Evolutionary conservation across 768 basidiomycete genomes (phyloP).

Genomic region (Mycena epipterygia): DNA sequence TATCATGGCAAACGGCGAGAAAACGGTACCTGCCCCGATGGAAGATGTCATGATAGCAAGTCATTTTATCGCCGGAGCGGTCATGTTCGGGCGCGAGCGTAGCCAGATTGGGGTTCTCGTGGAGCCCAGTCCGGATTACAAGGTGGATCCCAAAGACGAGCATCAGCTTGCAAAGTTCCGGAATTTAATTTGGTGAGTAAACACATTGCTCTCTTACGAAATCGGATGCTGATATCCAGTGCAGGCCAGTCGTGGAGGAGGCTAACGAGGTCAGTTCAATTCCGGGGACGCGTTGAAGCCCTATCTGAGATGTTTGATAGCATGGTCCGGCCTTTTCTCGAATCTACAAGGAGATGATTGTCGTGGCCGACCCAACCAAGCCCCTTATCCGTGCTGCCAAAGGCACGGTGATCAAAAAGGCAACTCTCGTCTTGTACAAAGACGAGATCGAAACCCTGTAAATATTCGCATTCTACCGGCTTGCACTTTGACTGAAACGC

Average conservation of each 20-base stretch:
- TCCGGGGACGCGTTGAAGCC: background rate
- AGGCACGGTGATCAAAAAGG: constrained; percentile 62
- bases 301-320: background rate
- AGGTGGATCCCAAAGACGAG: constrained; percentile 4
- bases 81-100: constrained; percentile 21
- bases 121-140: background rate
- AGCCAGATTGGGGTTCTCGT: constrained; percentile 27
- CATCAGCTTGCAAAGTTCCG: constrained; percentile 1
- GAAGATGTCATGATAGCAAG: constrained; percentile 15
- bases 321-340: constrained; percentile 49
- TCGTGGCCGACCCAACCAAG: constrained; percentile 53
- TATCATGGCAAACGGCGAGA: constrained; percentile 15
- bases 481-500: background rate
- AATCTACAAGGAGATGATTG: constrained; percentile 68
- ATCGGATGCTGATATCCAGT: background rate
- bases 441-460: constrained; percentile 63
- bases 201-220: too few relatives aligned
- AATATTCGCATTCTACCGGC: background rate
- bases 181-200: constrained; percentile 6
- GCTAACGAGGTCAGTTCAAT: background rate
- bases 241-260: background rate
- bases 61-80: constrained; percentile 6
- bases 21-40: constrained; percentile 18
- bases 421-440: too few relatives aligned
- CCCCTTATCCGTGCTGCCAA: constrained; percentile 63